Percentiles rank a stretch among this genome's conserved stretches.
Conservation (phyloP, 2,329 filamentous ascomycete genomes). For the Epichloe sp. region DNA sequence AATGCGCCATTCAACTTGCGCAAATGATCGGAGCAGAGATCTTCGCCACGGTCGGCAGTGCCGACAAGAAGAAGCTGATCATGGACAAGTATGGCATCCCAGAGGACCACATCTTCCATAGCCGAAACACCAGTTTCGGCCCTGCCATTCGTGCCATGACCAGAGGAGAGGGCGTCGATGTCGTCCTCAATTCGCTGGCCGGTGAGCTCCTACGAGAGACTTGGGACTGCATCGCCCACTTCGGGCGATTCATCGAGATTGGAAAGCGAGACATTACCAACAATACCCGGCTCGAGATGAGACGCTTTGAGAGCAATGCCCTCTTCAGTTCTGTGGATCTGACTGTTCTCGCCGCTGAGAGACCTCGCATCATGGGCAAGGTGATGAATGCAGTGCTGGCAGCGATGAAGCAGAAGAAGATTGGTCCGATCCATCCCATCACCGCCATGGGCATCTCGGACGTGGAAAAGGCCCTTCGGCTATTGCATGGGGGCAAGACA, state of each 20-base stretch:
- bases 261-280: conserved; percentile 23
- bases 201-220: conserved; percentile 22
- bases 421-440: conserved; percentile 24
- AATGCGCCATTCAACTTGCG: conserved; percentile 25
- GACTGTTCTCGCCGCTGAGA: conserved; percentile 27
- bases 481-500: conserved; percentile 20
- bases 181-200: conserved; percentile 41
- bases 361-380: conserved; percentile 25
- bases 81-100: conserved; percentile 24
- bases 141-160: conserved; percentile 15
- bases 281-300: conserved; percentile 33
- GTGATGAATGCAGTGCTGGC: conserved; percentile 16
- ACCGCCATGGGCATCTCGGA: conserved; percentile 24
- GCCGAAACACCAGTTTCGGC: conserved; percentile 13
- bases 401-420: conserved; percentile 16
- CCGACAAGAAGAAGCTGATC: conserved; percentile 24
- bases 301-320: conserved; percentile 33
- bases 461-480: conserved; percentile 24
- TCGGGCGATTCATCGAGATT: conserved; percentile 33
- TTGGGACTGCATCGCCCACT: conserved; percentile 29
- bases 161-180: conserved; percentile 48
- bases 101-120: conserved; percentile 17
- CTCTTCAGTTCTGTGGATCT: conserved; percentile 34
- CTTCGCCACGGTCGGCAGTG: conserved; percentile 27
- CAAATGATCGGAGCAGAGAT: conserved; percentile 26